These are phyloP conservation scores for Omphalea diandra DNA, from an alignment of 441 rosid species.

Conservation along the genomic window DNA sequence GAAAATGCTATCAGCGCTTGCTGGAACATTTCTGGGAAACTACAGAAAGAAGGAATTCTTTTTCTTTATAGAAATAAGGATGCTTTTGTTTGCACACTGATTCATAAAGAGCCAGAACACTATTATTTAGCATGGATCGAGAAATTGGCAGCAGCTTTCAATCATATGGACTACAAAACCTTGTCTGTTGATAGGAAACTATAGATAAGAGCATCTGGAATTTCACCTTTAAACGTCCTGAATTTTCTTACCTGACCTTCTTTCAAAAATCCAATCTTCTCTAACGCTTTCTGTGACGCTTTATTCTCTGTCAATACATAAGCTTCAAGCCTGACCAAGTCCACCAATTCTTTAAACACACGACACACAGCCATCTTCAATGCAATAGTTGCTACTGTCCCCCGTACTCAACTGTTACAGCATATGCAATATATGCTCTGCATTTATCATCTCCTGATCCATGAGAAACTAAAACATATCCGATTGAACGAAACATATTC, in stretches of 20 bases:
- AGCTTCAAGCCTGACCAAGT: slow-evolving; percentile 56
- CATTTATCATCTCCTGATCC: slow-evolving; percentile 31
- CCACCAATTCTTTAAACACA: slow-evolving; percentile 33
- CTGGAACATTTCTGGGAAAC: too few species aligned
- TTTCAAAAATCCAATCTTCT: slow-evolving; percentile 53
- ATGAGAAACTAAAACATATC: slow-evolving; percentile 34
- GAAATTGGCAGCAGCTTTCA: too few species aligned
- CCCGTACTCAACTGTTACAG: slow-evolving; percentile 39
- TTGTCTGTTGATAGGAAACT: slow-evolving; percentile 37
- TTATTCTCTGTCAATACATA: slow-evolving; percentile 38
- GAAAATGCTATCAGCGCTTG: too few species aligned
- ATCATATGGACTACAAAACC: background rate
- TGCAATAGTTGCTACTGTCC: slow-evolving; percentile 33
- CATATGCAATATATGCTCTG: slow-evolving; percentile 38
- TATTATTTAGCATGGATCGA: too few species aligned
- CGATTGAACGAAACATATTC: slow-evolving; percentile 42
- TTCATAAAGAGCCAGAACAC: too few species aligned
- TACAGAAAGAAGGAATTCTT: too few species aligned
- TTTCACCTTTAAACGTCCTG: slow-evolving; percentile 40
- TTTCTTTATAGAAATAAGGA: too few species aligned
- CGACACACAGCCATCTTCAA: slow-evolving; percentile 33
- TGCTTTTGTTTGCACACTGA: too few species aligned
- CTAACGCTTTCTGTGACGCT: slow-evolving; percentile 43
- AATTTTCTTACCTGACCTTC: slow-evolving; percentile 60
- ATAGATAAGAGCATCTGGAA: slow-evolving; percentile 47